phyloP scores from a whole-genome alignment of 345 rosid species.

The Heritiera fomes region DNA sequence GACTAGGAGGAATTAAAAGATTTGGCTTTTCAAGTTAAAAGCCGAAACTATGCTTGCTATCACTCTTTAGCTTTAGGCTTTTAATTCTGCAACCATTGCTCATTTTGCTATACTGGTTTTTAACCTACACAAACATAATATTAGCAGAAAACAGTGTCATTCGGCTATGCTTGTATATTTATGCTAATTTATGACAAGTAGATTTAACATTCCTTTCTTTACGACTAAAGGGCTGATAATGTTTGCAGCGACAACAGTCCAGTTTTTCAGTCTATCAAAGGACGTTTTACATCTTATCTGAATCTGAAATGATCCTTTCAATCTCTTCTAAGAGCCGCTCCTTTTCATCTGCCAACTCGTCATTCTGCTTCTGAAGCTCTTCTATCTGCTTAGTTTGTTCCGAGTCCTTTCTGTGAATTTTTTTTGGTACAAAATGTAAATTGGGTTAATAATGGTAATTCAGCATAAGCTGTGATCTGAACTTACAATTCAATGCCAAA shows the following conservation, averaged over 20 bases:
- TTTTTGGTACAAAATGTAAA: background rate
- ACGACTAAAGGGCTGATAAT: background rate
- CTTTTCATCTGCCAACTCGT: constrained; percentile 56
- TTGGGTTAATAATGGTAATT: background rate
- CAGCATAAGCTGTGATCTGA: background rate
- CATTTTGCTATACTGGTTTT: background rate
- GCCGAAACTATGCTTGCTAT: too few relatives aligned
- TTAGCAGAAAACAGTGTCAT: background rate
- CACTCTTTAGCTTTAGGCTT: too few relatives aligned
- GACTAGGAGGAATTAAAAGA: too few relatives aligned
- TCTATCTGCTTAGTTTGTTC: constrained; percentile 77
- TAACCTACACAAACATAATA: background rate
- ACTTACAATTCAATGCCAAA: background rate
- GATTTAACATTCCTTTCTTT: background rate
- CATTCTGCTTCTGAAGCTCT: constrained; percentile 68
- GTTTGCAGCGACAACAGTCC: background rate
- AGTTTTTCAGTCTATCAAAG: background rate
- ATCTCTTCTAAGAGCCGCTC: constrained; percentile 70
- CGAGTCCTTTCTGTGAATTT: constrained; percentile 63
- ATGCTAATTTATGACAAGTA: background rate
- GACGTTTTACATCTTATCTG: constrained; percentile 36
- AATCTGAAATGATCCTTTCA: constrained; percentile 50
- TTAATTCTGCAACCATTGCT: background rate
- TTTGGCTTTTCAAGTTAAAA: too few relatives aligned
- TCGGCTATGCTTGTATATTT: background rate